These are phyloP conservation scores for Colletotrichum tabaci DNA, from an alignment of 2,329 filamentous ascomycete species.

Conservation along the genomic window DNA sequence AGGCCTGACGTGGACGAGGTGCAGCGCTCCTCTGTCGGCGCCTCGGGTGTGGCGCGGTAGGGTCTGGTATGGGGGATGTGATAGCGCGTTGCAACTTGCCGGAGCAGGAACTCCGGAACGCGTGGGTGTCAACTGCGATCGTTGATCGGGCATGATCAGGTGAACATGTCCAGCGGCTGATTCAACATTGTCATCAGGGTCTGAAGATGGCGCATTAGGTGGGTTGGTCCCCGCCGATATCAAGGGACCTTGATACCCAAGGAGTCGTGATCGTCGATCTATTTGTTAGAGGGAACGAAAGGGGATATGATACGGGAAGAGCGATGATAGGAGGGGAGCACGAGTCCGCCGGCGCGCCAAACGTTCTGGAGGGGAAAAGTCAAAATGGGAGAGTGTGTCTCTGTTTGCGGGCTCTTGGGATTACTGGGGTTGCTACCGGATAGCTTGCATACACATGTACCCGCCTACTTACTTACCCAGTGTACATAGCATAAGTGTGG, in stretches of 20 bases:
- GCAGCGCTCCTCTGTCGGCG: neutral
- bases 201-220: conserved; percentile 14
- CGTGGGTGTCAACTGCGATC: conserved; percentile 32
- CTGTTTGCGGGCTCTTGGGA: neutral
- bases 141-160: conserved; percentile 31
- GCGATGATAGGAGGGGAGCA: neutral
- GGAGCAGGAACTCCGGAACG: conserved; percentile 33
- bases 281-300: conserved; percentile 8
- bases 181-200: conserved; percentile 36
- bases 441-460: neutral
- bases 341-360: neutral
- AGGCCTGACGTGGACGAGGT: neutral
- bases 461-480: too few relatives aligned
- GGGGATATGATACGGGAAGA: neutral
- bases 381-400: conserved; percentile 10
- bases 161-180: conserved; percentile 17
- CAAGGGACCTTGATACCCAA: conserved; percentile 26
- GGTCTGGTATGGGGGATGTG: neutral
- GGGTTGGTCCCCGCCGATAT: conserved; percentile 22
- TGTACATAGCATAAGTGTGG: too few relatives aligned
- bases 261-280: conserved; percentile 39
- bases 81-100: neutral
- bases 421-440: neutral
- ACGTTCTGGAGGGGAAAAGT: conserved; percentile 30
- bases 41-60: neutral